Evolutionary conservation across 768 basidiomycete species (phyloP).

Genomic region (Coprinellus aureogranulatus): DNA sequence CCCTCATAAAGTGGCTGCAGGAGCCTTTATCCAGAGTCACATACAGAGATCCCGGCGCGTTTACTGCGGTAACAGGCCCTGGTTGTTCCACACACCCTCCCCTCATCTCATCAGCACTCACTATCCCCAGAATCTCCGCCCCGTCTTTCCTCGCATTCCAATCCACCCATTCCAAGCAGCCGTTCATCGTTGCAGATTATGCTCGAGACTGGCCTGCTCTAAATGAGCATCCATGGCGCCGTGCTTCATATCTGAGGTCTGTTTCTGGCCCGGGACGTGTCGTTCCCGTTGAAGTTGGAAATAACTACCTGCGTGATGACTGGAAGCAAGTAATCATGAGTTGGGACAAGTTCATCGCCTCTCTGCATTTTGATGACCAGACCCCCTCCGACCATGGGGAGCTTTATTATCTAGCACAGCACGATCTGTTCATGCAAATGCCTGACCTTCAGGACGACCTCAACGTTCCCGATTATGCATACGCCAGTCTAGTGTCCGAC

Average conservation of each 20-base stretch:
- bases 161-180: conserved; percentile 37
- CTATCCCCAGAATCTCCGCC: conserved; percentile 43
- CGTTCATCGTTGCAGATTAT: conserved; percentile 74
- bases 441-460: conserved; percentile 75
- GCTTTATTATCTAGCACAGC: conserved; percentile 84
- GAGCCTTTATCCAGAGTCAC: background rate
- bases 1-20: conserved; percentile 64
- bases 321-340: conserved; percentile 81
- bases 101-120: conserved; percentile 21
- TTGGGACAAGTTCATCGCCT: conserved; percentile 73
- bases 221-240: conserved; percentile 65
- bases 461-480: conserved; percentile 85
- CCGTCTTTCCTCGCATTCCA: conserved; percentile 64
- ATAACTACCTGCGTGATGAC: conserved; percentile 71
- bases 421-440: conserved; percentile 83
- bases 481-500: conserved; percentile 45
- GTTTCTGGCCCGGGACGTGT: conserved; percentile 77
- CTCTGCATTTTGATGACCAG: conserved; percentile 36
- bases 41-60: background rate
- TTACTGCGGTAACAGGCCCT: background rate
- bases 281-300: conserved; percentile 88
- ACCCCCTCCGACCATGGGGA: conserved; percentile 18
- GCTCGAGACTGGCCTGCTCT: conserved; percentile 79
- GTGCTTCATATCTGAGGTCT: conserved; percentile 62
- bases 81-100: conserved; percentile 5